Evolutionary conservation across 805 yeast species (phyloP), one percentile per base, ranked within the genome.

Genomic region (Pichia nanzhaoensis): DNA sequence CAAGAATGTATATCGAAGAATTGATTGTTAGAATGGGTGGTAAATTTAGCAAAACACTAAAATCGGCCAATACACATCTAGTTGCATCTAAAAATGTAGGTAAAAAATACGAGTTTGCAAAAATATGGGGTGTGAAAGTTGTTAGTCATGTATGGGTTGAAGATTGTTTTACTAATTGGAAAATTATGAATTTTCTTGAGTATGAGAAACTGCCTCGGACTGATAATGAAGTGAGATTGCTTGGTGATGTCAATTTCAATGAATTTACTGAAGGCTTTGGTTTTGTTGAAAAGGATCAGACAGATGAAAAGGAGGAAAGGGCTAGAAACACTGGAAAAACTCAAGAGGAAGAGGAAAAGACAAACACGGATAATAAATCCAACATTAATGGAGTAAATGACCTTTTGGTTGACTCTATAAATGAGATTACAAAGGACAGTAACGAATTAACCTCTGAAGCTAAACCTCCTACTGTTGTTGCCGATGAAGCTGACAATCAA

Each of bases 111-210:
- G 74, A 73, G 10, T 87, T 89, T 16, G 95, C 93, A 0, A 58
- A 68, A 31, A 71, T 73, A 49, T 89, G 96, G 96, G 53, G 62
- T 3, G 65, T 86, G 19, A 70, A 71, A 27, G 68, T 83, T 2
- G 80, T 86, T 1, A 89, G 84, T 56, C 96, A 88, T 62, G 57
- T 81, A 13, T 91, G 99, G 99, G 63, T 91, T 13, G 98, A 91
- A 57, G 90, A 85, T 44, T 75, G 88, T 35, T 91, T 73, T 50
- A 67, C 74, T 0, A 62, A 71, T 38, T 84, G 93, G 90, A 65
- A 64, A 41, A 52, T 70, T 5, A 71, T 74, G 52, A 77, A 79
- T 37, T 71, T 61, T 4, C 54, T 64, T 0, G 67, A 75, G 28
- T 86, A 77, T 60, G 58, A 70, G 9, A 65, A 67, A 40, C 64